These are phyloP conservation scores for Oryza nivara DNA, from an alignment of 176 grass and related monocot genomes.

Conservation along the genomic window DNA sequence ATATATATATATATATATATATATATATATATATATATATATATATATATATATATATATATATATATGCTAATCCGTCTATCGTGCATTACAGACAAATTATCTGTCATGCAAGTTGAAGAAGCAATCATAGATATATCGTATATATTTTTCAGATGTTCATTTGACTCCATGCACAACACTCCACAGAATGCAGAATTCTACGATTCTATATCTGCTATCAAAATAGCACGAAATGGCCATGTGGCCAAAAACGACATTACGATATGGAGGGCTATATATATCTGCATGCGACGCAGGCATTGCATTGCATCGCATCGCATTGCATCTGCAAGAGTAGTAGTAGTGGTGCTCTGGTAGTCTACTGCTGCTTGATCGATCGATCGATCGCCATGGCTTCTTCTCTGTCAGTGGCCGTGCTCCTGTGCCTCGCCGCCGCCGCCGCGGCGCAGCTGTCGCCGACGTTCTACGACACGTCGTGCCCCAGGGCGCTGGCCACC, in stretches of 20 bases:
- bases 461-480: conserved; percentile 76
- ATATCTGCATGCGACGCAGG: conserved; percentile 48
- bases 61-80: neutral
- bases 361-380: neutral
- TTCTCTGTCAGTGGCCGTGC: conserved; percentile 7
- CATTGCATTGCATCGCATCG: neutral
- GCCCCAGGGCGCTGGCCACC: conserved; percentile 56
- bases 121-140: neutral
- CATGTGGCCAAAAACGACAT: neutral
- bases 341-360: too few species aligned
- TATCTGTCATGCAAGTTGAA: neutral
- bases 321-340: conserved; percentile 2
- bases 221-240: neutral
- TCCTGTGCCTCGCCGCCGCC: conserved; percentile 27
- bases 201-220: too few species aligned
- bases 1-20: neutral
- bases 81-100: neutral
- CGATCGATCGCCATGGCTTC: conserved; percentile 23
- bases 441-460: conserved; percentile 75
- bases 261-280: conserved; percentile 23
- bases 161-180: neutral
- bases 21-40: neutral
- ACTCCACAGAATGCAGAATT: conserved; percentile 17
- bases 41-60: neutral
- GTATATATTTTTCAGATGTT: neutral